Evolutionary conservation across 2,329 filamentous ascomycete genomes (phyloP), one percentile per base, ranked within the genome.

Genomic region (Aaosphaeria pasadenensis): DNA sequence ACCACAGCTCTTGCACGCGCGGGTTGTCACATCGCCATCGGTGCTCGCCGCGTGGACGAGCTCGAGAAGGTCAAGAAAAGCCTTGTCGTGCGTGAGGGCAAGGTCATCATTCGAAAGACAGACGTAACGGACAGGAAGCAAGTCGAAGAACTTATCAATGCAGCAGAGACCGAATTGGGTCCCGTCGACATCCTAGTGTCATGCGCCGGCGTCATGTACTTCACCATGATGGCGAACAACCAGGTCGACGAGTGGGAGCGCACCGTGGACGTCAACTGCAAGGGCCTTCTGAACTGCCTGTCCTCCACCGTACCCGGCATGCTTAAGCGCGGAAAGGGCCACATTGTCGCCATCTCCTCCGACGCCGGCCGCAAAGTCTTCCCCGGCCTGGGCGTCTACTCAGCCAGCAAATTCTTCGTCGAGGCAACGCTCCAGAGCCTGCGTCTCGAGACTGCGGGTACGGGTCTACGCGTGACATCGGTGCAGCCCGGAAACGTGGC

Each of bases 191-290:
- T 91, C 44, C 79, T 92, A n/a, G 82, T 92, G 43, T 84, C 84
- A 38, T 89, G 87, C 61, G 89, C 88, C 0, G 88, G 88, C 33
- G 88, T 92, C 64, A 92, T 92, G 88, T 92, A 92, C 74, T 92
- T 85, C 71, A 91, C 88, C 46, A 85, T 91, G 84, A 91, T 92
- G 88, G 82, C 85, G 48, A 91, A 91, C 64, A 79, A 75, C 11
- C 80, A 87, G 54, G 81, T 76, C 0, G 86, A 88, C 5, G 85
- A 92, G 59, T 92, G 88, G 88, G 84, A 91, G 54, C 85, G 82
- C 49, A 91, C 88, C 0, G 87, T 92, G 39, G 88, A 91, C 59
- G 87, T 92, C 57, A 92, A 92, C 74, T 91, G 88, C 82, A 91
- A 91, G 71, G 88, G 88, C 35, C 78, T 92, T 1, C 74, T 91